Conservation (phyloP, 176 grass and related monocot genomes). For the Calamus simplicifolius region DNA sequence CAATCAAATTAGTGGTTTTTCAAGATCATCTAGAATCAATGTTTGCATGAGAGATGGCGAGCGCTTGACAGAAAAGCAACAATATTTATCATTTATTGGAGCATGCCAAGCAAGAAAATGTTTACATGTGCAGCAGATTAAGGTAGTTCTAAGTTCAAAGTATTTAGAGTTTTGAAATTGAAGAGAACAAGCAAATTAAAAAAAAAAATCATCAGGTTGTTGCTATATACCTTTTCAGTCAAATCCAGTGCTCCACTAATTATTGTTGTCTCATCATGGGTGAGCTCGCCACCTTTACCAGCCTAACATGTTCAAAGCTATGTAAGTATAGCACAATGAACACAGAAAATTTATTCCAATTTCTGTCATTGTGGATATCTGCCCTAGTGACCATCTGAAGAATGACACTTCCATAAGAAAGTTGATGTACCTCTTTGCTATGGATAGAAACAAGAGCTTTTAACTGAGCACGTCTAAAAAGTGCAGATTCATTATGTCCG, state of each 20-base stretch:
- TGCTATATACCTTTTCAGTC: conserved; percentile 77
- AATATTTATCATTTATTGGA: no score
- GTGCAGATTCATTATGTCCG: conserved; percentile 97
- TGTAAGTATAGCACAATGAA: conserved; percentile 6
- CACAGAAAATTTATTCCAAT: no score
- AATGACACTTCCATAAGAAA: background rate
- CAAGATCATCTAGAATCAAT: no score
- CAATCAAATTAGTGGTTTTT: no score
- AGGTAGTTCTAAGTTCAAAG: no score
- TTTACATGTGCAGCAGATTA: no score
- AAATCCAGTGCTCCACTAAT: conserved; percentile 98
- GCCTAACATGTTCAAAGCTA: conserved; percentile 47
- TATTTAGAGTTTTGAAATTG: background rate
- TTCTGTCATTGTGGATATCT: background rate
- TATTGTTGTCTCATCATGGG: conserved; percentile 98
- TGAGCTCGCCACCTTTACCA: conserved; percentile 98
- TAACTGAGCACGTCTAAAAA: conserved; percentile 97
- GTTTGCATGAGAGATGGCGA: no score
- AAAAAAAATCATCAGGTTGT: background rate
- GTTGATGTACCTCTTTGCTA: conserved; percentile 84
- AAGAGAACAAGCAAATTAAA: background rate
- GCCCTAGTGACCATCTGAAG: background rate
- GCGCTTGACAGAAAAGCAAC: no score
- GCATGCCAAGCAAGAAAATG: no score
- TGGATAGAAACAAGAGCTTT: conserved; percentile 98